Percentiles rank a stretch among this genome's conserved stretches.
These are phyloP conservation scores for Canna indica DNA, from an alignment of 176 grass and related monocot species.

Conservation along the genomic window DNA sequence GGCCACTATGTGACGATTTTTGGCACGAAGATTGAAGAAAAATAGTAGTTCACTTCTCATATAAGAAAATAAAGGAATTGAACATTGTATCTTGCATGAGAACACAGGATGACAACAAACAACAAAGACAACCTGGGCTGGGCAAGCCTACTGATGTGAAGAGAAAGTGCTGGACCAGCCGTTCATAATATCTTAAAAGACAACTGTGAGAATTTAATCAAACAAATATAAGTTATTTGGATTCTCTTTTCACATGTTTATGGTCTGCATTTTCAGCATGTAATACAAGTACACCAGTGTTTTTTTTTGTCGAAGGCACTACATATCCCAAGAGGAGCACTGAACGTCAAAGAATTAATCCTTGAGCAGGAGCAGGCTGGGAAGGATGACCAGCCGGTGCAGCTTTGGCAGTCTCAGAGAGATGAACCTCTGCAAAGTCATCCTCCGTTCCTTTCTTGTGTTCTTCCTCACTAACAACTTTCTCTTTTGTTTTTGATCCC, in stretches of 20 bases:
- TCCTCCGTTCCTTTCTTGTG: conserved; percentile 18
- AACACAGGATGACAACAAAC: too few relatives aligned
- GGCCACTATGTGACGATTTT: too few relatives aligned
- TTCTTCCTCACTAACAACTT: conserved; percentile 27
- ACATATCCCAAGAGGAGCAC: neutral
- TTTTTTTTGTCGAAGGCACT: neutral
- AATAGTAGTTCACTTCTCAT: too few relatives aligned
- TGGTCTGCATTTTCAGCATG: neutral
- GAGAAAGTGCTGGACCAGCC: too few relatives aligned
- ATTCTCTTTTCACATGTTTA: too few relatives aligned
- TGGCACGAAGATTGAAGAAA: too few relatives aligned
- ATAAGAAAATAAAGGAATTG: too few relatives aligned
- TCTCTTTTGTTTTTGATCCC: conserved; percentile 38
- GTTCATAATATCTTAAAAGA: neutral
- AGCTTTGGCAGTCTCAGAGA: conserved; percentile 31
- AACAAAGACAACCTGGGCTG: too few relatives aligned
- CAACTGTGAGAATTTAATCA: neutral
- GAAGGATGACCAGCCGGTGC: conserved; percentile 21
- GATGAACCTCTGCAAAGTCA: conserved; percentile 21
- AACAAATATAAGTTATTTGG: neutral
- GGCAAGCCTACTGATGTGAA: too few relatives aligned
- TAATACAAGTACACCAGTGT: neutral
- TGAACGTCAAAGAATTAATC: conserved; percentile 44
- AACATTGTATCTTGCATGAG: too few relatives aligned
- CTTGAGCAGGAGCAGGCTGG: conserved; percentile 35